Percentiles rank a stretch among this genome's conserved stretches.
Conservation (phyloP, 2,329 filamentous ascomycete species). For the Penicillium sp. region DNA sequence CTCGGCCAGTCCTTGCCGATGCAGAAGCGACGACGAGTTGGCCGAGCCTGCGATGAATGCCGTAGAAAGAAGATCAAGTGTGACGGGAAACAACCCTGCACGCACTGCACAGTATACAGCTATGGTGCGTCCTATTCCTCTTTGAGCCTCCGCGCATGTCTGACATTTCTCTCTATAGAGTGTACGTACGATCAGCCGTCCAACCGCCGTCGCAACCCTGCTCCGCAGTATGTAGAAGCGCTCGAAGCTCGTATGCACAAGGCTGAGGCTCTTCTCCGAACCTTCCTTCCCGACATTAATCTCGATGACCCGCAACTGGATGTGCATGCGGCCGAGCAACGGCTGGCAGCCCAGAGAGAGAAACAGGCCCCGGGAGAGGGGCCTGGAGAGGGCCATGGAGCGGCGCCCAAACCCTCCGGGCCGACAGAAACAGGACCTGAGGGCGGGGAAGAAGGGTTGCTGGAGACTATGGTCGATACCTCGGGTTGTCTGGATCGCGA, state of each 20-base stretch:
- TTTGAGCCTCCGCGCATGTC: constrained; percentile 2
- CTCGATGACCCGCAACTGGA: constrained; percentile 81
- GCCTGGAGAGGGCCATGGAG: not conserved
- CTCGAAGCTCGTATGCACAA: constrained; percentile 77
- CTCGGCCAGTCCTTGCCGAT: constrained; percentile 48
- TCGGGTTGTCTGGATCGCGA: constrained; percentile 88
- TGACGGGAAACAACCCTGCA: constrained; percentile 81
- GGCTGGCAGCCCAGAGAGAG: constrained; percentile 46
- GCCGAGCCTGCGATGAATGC: constrained; percentile 76
- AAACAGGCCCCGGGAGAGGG: constrained; percentile 23
- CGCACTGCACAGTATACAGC: constrained; percentile 95
- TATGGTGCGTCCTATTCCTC: constrained; percentile 64
- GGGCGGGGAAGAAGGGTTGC: constrained; percentile 62
- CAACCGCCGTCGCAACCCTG: constrained; percentile 82
- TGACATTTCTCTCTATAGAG: constrained; percentile 51
- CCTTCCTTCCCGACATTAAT: constrained; percentile 77
- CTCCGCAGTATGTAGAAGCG: constrained; percentile 88
- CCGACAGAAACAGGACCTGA: constrained; percentile 30
- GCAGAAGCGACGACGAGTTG: constrained; percentile 73
- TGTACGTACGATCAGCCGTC: constrained; percentile 95
- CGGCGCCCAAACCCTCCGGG: constrained; percentile 19
- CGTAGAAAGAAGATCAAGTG: constrained; percentile 84
- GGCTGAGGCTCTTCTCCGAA: constrained; percentile 72
- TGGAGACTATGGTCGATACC: constrained; percentile 92
- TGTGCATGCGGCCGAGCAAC: constrained; percentile 65